Base-by-base conservation (phyloP, 345 rosid genomes). In the Eucalyptus leucophloia region DNA sequence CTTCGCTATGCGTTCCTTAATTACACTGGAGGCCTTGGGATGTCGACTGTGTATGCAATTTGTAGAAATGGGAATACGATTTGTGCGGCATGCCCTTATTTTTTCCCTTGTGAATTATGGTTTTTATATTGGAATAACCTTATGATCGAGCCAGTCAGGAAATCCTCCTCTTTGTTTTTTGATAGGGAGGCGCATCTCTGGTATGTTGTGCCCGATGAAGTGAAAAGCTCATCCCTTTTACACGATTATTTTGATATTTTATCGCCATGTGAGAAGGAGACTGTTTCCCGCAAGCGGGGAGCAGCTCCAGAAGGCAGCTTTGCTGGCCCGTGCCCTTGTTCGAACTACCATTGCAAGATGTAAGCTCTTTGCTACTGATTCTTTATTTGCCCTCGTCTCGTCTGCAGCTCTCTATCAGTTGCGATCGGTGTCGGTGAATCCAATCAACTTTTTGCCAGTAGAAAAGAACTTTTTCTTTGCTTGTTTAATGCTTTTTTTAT, bases 341-440 rank as follows among this genome's bases (percentile, higher is more conserved):
- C 97, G 99, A 51, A 96, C 99, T 82, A 96, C 97, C 87, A 93
- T 98, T 89, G 95, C 99, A 4, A 95, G 99, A 96, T 98, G 99
- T 98, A 94, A 50, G 97, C 87, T 37, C 18, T 44, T 69, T 51
- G 47, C 24, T 80, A 7, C 15, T 47, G 72, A 86, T 86, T 40
- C 37, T 1, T 58, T 34, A 58, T 72, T 60, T 86, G 18, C 72
- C 37, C 44, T 62, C 37, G 1, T 37, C 44, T 23, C 6, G 6
- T 26, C 62, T 45, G 26, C 62, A 34, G 53, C 53, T 69, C 47
- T 77, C 45, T 53, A 0, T 37, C 8, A 40, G 42, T 77, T 23
- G 47, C 16, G 2, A 40, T 77, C 5, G 1, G 28, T 40, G 44
- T 34, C 8, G 1, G 81, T 37, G 44, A 77, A 77, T 77, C 28